Conservation (phyloP, 441 rosid species). For the Brassica hybrid region DNA sequence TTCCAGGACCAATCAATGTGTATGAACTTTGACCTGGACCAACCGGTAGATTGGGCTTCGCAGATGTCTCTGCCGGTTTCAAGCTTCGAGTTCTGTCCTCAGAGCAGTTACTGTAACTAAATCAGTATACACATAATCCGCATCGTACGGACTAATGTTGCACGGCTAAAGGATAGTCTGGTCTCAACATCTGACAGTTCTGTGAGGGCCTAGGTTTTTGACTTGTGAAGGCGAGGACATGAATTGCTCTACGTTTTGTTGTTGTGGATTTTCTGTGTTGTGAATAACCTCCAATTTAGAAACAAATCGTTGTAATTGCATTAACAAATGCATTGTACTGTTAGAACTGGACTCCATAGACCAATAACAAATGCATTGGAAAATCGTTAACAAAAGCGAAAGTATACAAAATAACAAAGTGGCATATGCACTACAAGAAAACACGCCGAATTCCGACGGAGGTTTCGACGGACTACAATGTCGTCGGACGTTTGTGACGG, state of each 20-base stretch:
- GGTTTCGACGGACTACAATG: too few relatives aligned
- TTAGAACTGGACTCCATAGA: too few relatives aligned
- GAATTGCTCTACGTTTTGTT: not conserved
- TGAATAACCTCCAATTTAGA: not conserved
- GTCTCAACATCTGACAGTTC: not conserved
- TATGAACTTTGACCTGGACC: conserved; percentile 43
- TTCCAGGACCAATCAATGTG: conserved; percentile 45
- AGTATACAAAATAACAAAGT: not conserved
- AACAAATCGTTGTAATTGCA: too few relatives aligned
- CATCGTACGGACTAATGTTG: not conserved
- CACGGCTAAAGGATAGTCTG: not conserved
- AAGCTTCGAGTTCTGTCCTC: conserved; percentile 15
- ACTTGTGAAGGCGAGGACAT: not conserved
- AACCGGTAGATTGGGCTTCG: conserved; percentile 14
- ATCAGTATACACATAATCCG: not conserved
- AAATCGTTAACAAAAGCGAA: not conserved
- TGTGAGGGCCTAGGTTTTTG: not conserved
- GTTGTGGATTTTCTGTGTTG: not conserved
- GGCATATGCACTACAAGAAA: not conserved
- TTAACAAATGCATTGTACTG: not conserved
- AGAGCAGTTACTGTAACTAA: conserved; percentile 34
- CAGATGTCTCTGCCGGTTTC: conserved; percentile 38
- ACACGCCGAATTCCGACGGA: too few relatives aligned
- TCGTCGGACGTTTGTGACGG: too few relatives aligned
- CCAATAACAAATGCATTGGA: not conserved